A percentile compares a stretch with the other conserved stretches of the same genome.
Conservation (phyloP, 164 flowering plant genomes). For the Dillenia turbinata region DNA sequence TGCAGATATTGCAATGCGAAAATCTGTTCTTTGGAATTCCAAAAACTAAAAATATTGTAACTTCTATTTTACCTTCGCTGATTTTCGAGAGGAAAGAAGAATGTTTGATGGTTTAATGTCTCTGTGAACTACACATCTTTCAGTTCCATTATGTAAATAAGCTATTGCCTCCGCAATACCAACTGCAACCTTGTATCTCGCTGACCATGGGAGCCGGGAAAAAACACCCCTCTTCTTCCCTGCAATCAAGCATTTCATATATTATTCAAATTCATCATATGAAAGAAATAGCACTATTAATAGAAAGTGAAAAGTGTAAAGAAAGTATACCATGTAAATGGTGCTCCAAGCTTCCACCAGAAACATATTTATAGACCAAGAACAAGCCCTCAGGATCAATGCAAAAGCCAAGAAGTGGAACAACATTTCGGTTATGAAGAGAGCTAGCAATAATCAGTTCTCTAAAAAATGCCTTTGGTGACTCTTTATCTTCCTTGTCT, state of each 20-base stretch:
- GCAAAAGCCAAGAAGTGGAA: conserved; percentile 86
- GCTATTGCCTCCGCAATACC: conserved; percentile 82
- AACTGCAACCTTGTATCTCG: conserved; percentile 70
- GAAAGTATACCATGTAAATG: conserved; percentile 69
- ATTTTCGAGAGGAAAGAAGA: conserved; percentile 72
- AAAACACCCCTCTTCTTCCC: conserved; percentile 60
- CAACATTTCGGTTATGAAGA: conserved; percentile 57
- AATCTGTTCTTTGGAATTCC: not conserved
- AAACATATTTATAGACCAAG: conserved; percentile 81
- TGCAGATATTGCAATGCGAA: not conserved
- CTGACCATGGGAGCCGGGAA: conserved; percentile 67
- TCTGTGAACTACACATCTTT: conserved; percentile 85
- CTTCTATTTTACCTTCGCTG: conserved; percentile 56
- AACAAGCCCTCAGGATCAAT: conserved; percentile 82
- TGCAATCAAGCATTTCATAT: conserved; percentile 27
- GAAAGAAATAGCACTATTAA: not conserved
- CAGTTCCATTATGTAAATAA: conserved; percentile 76
- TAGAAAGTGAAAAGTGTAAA: not conserved
- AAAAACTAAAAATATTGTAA: not conserved
- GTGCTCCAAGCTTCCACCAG: conserved; percentile 87
- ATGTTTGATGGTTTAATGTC: conserved; percentile 95
- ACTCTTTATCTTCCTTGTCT: conserved; percentile 82
- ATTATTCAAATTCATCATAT: conserved; percentile 12
- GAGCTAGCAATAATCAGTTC: conserved; percentile 94
- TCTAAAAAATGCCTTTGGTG: conserved; percentile 82